A percentile compares a stretch with the other conserved stretches of the same genome.
These are phyloP conservation scores for Volvariella surrecta DNA, from an alignment of 1,284 basidiomycete species.

Conservation along the genomic window DNA sequence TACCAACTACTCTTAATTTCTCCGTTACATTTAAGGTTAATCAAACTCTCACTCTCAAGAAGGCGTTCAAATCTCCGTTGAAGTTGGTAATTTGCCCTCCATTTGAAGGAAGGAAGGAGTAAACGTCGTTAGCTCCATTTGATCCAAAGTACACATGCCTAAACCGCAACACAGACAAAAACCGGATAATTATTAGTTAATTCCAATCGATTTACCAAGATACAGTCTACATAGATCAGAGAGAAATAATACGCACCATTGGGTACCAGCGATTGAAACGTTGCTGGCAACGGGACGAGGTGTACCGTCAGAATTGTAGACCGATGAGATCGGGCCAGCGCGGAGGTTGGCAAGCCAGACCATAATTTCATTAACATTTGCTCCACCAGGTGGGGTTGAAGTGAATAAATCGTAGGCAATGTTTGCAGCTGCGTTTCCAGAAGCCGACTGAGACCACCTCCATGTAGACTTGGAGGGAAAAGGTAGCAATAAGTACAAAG, in stretches of 20 bases:
- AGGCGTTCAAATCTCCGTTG: constrained; percentile 44
- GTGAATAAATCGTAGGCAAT: constrained; percentile 62
- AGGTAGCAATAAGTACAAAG: background rate
- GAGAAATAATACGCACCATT: constrained; percentile 28
- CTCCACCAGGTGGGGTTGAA: constrained; percentile 38
- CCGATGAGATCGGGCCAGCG: constrained; percentile 46
- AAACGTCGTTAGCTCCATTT: constrained; percentile 54
- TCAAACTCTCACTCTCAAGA: constrained; percentile 35
- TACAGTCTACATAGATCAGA: background rate
- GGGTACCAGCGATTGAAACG: constrained; percentile 38
- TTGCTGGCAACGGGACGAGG: constrained; percentile 36
- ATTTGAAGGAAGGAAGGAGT: constrained; percentile 48
- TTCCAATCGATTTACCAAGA: background rate
- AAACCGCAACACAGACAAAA: too few relatives aligned
- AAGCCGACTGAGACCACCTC: constrained; percentile 27
- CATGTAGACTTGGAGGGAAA: constrained; percentile 20
- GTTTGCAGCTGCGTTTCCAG: constrained; percentile 34
- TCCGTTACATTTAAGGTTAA: background rate
- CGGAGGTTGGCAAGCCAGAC: constrained; percentile 56
- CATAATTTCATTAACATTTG: constrained; percentile 54
- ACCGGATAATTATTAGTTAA: too few relatives aligned
- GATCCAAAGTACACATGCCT: constrained; percentile 52
- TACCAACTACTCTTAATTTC: constrained; percentile 20
- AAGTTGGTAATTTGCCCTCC: constrained; percentile 37
- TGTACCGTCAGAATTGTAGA: constrained; percentile 37